Conservation (phyloP, 1,284 basidiomycete species). For the Moniliella sp. region DNA sequence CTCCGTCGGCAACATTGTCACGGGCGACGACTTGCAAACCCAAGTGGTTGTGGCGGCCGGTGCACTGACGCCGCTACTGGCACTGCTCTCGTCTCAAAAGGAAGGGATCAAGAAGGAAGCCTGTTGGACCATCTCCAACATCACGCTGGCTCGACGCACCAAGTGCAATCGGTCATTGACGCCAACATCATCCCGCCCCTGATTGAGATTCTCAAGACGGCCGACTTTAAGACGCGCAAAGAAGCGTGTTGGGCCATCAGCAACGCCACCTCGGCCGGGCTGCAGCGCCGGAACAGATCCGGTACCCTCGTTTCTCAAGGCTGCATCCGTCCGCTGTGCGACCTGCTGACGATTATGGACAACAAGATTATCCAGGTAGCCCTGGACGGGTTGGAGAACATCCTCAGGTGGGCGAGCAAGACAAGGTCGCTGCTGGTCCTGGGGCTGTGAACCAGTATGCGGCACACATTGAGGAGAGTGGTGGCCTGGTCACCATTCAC, state of each 20-base stretch:
- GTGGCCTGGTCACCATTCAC: slow-evolving; percentile 48
- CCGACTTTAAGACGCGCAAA: slow-evolving; percentile 97
- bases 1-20: slow-evolving; percentile 95
- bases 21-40: slow-evolving; percentile 91
- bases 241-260: slow-evolving; percentile 99
- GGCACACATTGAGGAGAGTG: slow-evolving; percentile 74
- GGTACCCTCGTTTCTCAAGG: slow-evolving; percentile 92
- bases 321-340: slow-evolving; percentile 94
- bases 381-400: slow-evolving; percentile 91
- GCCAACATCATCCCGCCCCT: slow-evolving; percentile 77
- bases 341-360: slow-evolving; percentile 86
- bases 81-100: slow-evolving; percentile 76
- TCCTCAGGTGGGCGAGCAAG: slow-evolving; percentile 88
- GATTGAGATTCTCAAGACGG: slow-evolving; percentile 89
- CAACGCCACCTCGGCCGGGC: slow-evolving; percentile 89
- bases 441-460: slow-evolving; percentile 82
- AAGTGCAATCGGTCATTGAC: slow-evolving; percentile 63
- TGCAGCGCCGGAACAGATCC: slow-evolving; percentile 88
- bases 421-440: slow-evolving; percentile 58
- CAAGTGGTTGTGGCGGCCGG: slow-evolving; percentile 94
- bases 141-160: slow-evolving; percentile 89
- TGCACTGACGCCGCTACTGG: slow-evolving; percentile 76
- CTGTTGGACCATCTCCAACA: slow-evolving; percentile 98
- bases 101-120: slow-evolving; percentile 82
- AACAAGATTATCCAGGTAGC: slow-evolving; percentile 99